Percentiles rank a stretch among this genome's conserved stretches.
phyloP scores from a whole-genome alignment of 2,329 filamentous ascomycete species.

The Monilinia fructicola region DNA sequence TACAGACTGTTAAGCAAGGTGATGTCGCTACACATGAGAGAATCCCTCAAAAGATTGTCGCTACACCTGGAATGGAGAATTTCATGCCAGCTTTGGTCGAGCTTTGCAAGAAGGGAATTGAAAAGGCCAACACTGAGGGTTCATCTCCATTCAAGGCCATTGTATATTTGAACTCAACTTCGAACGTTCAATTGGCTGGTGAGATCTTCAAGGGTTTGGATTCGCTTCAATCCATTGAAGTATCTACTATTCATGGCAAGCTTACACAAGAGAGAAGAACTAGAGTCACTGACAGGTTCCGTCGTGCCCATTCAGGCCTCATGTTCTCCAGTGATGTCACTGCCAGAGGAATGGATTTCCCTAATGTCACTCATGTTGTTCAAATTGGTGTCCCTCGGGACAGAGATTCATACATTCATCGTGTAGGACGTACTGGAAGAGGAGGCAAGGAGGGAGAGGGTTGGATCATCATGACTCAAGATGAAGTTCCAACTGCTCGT shows the following conservation, averaged over 20 bases:
- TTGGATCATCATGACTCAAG: slow-evolving; percentile 35
- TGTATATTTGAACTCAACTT: slow-evolving; percentile 80
- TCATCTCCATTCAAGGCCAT: slow-evolving; percentile 77
- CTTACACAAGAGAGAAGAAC: slow-evolving; percentile 71
- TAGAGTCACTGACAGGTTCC: slow-evolving; percentile 70
- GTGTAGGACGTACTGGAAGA: slow-evolving; percentile 73
- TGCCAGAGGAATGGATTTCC: slow-evolving; percentile 81
- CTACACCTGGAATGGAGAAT: slow-evolving; percentile 70
- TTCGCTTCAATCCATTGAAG: slow-evolving; percentile 35
- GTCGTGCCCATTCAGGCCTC: slow-evolving; percentile 57
- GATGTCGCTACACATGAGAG: slow-evolving; percentile 83
- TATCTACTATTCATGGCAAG: slow-evolving; percentile 70
- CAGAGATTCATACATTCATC: slow-evolving; percentile 73
- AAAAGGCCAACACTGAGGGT: slow-evolving; percentile 24
- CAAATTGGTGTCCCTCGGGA: slow-evolving; percentile 65
- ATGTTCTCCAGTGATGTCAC: slow-evolving; percentile 80
- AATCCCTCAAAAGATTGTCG: slow-evolving; percentile 76
- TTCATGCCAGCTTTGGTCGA: slow-evolving; percentile 68
- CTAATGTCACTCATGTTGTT: slow-evolving; percentile 74
- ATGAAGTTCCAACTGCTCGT: slow-evolving; percentile 30
- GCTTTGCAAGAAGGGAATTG: slow-evolving; percentile 45
- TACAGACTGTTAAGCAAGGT: slow-evolving; percentile 79
- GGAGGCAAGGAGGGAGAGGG: slow-evolving; percentile 72
- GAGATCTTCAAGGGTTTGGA: slow-evolving; percentile 49
- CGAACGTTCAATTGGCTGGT: slow-evolving; percentile 65